Evolutionary conservation across 2,329 filamentous ascomycete species (phyloP), one percentile per base, ranked within the genome.

Genomic region (Septoria petroselini): DNA sequence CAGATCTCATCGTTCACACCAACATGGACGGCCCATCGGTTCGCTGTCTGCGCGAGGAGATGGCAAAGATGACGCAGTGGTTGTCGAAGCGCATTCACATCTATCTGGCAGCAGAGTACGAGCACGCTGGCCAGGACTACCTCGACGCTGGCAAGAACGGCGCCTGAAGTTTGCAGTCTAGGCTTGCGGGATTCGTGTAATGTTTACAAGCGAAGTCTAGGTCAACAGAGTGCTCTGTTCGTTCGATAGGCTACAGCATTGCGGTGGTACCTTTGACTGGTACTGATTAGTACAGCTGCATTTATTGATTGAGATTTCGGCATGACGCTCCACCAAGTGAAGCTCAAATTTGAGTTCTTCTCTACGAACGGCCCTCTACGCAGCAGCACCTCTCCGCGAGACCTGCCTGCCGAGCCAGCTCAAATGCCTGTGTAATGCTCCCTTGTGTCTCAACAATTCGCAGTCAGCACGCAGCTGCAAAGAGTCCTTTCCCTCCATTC

Each of bases 21-120:
- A 97, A 97, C 71, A 95, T 98, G 90, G 93, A 97, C 65, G 78
- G 85, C 45, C 90, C 95, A 68, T 91, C 90, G 2, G 88, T 95
- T 34, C 86, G 85, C 55, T 86, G 90, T 39, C 81, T 97, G 19
- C 85, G 90, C 9, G 89, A 96, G 63, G 93, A 98, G 68, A 78
- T 98, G 12, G 79, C 82, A 59, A 91, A 90, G 70, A 84, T 98
- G 70, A 88, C 85, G 8, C 78, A 82, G 46, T 98, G 91, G 89
- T 76, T 98, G 48, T 81, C 84, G 52, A 86, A 85, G 60, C 83
- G 91, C 62, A 82, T 84, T 11, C 77, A 81, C 50, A 80, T 80
- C 18, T 95, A 93, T 71, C 95, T 98, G 65, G 77, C 83, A 51
- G 80, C 73, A 50, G 80, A 85, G 62, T 93, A 93, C 65, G 86